Evolutionary conservation across 495 filamentous ascomycete genomes (phyloP).

Genomic region (Bacidia rubella): DNA sequence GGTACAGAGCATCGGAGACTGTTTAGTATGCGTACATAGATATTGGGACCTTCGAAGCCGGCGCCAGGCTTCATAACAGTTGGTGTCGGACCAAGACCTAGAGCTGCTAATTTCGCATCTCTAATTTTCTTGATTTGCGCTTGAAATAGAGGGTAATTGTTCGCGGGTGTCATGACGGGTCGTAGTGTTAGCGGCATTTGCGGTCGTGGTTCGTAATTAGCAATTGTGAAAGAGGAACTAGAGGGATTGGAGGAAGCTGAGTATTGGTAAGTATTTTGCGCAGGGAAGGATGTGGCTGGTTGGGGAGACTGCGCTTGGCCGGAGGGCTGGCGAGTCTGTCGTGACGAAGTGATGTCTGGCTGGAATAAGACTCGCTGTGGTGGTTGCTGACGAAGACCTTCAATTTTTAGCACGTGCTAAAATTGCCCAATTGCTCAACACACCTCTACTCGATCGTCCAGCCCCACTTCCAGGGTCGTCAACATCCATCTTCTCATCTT

Average conservation of each 20-base stretch:
- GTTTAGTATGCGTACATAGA: constrained; percentile 71
- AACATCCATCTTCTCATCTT: constrained; percentile 40
- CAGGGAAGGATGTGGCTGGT: constrained; percentile 13
- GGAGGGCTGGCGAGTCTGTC: constrained; percentile 44
- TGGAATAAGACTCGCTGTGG: constrained; percentile 72
- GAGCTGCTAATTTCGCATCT: constrained; percentile 4
- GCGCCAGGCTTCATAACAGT: constrained; percentile 43
- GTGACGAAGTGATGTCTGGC: constrained; percentile 49
- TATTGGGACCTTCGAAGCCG: constrained; percentile 61
- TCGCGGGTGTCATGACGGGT: constrained; percentile 55
- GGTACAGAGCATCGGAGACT: constrained; percentile 68
- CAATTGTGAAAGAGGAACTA: constrained; percentile 37
- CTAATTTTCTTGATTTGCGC: constrained; percentile 18
- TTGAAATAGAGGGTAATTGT: constrained; percentile 48
- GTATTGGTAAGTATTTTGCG: constrained; percentile 20
- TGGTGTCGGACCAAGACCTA: constrained; percentile 10
- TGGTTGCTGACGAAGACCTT: constrained; percentile 60
- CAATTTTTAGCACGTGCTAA: neutral
- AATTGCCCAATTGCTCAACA: constrained; percentile 3
- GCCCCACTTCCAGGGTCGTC: constrained; percentile 47
- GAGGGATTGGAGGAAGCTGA: constrained; percentile 14
- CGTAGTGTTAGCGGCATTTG: constrained; percentile 45
- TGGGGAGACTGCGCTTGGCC: constrained; percentile 33
- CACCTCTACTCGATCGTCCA: constrained; percentile 47
- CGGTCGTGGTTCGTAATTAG: constrained; percentile 44